Base-by-base conservation (phyloP, 495 filamentous ascomycete genomes). In the Coniosporium apollinis region DNA sequence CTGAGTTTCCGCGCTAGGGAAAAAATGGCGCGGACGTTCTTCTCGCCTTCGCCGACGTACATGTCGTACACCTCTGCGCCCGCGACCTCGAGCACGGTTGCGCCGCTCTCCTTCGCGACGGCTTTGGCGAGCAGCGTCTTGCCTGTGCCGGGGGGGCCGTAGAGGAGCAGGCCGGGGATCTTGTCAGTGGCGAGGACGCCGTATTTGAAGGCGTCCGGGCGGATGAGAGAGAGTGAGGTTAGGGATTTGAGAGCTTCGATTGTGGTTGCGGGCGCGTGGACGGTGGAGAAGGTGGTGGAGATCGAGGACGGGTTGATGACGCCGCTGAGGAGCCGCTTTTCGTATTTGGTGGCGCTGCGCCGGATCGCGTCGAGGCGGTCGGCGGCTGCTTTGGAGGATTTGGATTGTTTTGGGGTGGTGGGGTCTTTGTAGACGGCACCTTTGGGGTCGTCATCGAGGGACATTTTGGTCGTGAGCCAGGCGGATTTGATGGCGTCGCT, bases 81-180 rank as follows among this genome's bases (percentile, higher is more conserved):
- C 36, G 67, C 74, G 29, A 79, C 67, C 43, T 78, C 72, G n/a
- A 79, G 69, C 19, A 79, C 81, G 18, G 80, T 89, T 0, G 85
- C 86, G 16, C 85, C 83, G 44, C 78, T 84, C 51, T 96, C 85
- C 45, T 91, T 92, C 5, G 89, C 89, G 2, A 97, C 84, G 1
- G 89, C 89, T 62, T 91, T 94, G 5, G 87, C 89, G 11, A 97
- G 69, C 0, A 96, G 65, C 1, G 89, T 97, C 50, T 97, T 97
- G 38, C 89, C 89, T 0, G 89, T 97, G 2, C 89, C 89, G 0
- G 89, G 91, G 5, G 89, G 91, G 0, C 89, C 89, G 49, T 97
- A 97, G 2, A 97, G 66, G 0, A 97, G 67, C 18, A 87, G 69
- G 14, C 89, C 89, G 0, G 83, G 78, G 36, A 97, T 91, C 44